Conservation (phyloP, 352 stramenopile species). For the Elongisporangium undulatum region DNA sequence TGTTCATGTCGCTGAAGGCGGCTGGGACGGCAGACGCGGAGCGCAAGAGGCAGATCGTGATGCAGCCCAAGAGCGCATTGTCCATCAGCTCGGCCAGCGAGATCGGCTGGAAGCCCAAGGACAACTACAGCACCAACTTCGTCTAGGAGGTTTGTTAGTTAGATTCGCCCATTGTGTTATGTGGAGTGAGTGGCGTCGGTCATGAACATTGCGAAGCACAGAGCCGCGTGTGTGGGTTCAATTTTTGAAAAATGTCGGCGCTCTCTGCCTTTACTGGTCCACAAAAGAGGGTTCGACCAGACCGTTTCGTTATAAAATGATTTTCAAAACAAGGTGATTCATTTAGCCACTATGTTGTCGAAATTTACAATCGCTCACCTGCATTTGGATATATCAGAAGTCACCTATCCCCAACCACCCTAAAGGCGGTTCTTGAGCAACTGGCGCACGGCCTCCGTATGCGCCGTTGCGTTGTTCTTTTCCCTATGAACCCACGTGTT, state of each 20-base stretch:
- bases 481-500: not conserved
- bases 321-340: not conserved
- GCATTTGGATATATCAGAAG: not conserved
- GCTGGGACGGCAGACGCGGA: constrained; percentile 9
- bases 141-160: constrained; percentile 7
- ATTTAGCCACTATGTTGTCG: too few species aligned
- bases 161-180: not conserved
- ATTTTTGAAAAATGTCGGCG: not conserved
- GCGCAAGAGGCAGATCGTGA: constrained; percentile 10
- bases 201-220: not conserved
- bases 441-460: not conserved
- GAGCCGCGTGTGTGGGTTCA: not conserved
- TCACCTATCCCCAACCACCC: not conserved
- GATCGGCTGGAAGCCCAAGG: constrained; percentile 12
- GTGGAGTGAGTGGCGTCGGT: not conserved
- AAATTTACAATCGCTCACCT: not conserved
- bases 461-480: not conserved
- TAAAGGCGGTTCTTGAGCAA: not conserved
- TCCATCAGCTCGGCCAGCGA: constrained; percentile 12
- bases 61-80: constrained; percentile 16
- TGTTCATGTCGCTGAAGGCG: constrained; percentile 23
- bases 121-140: constrained; percentile 27
- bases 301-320: not conserved
- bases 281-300: not conserved
- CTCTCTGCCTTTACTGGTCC: not conserved